Evolutionary conservation across 2,329 filamentous ascomycete species (phyloP).

Genomic region (Sphaerulina populicola): DNA sequence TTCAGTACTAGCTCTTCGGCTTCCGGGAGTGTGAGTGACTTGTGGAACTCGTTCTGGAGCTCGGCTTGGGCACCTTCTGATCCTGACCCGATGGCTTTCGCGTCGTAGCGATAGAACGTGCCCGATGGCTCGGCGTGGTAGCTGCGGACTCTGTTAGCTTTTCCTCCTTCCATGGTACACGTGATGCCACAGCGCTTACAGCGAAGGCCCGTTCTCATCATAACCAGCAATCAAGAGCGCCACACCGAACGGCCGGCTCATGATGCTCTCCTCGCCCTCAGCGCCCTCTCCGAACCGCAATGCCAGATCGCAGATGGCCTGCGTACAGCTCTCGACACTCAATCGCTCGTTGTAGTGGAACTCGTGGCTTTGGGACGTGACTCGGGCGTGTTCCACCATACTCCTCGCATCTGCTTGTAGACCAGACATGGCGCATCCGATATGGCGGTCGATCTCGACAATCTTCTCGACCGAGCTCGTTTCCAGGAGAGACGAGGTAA

Average conservation of each 20-base stretch:
- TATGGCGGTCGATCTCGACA: conserved; percentile 97
- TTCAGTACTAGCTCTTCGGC: conserved; percentile 93
- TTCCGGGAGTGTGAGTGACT: conserved; percentile 85
- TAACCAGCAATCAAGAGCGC: conserved; percentile 92
- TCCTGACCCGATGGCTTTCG: conserved; percentile 95
- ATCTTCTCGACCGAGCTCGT: conserved; percentile 99
- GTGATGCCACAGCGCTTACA: conserved; percentile 44
- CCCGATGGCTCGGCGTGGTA: conserved; percentile 97
- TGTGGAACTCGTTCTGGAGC: conserved; percentile 97
- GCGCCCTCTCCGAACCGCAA: conserved; percentile 94
- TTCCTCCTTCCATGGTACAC: conserved; percentile 6
- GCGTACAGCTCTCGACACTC: conserved; percentile 93
- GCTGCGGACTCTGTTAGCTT: conserved; percentile 35
- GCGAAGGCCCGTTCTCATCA: conserved; percentile 90
- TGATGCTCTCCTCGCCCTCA: conserved; percentile 68
- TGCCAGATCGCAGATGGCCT: conserved; percentile 95
- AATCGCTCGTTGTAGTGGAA: conserved; percentile 98
- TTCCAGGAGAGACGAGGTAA: conserved; percentile 93
- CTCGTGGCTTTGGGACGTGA: conserved; percentile 92
- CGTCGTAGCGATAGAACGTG: conserved; percentile 98
- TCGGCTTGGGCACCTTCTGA: conserved; percentile 97
- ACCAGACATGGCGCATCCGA: conserved; percentile 97
- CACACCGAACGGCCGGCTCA: conserved; percentile 95
- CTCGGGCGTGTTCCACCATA: conserved; percentile 93
- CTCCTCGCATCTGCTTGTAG: conserved; percentile 94